Evolutionary conservation across 2,329 filamentous ascomycete genomes (phyloP), one percentile per base, ranked within the genome.

Genomic region (Aspergillus sp.): DNA sequence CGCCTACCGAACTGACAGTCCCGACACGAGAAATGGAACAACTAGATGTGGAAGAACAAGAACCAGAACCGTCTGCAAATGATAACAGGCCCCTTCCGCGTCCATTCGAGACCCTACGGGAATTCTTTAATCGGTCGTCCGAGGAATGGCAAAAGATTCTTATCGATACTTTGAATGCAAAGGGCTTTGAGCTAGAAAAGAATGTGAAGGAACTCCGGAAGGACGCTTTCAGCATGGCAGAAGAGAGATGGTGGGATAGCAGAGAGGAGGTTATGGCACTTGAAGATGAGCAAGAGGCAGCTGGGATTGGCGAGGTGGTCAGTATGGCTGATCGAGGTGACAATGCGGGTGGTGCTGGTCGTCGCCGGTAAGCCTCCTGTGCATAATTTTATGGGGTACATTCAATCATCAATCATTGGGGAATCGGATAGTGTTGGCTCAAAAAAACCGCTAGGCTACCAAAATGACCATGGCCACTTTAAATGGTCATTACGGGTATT

Each of bases 181-280:
- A 82, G 65, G 79, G 79, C 32, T 73, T 81, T 40, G 57, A 54
- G 1, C 55, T 58, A 2, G 67, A 81, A 36, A 77, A 88, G 53
- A 76, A 81, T 0, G 74, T 94, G 61, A 98, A 98, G 74, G 93
- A 97, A 72, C 82, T 97, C 59, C 89, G 94, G 66, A 85, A 90
- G 59, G 83, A 82, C 63, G 93, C 89, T 1, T 98, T 96, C 65
- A 85, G 88, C 62, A 77, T 88, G 53, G 90, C 90, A 36, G 93
- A 98, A 68, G 86, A 90, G 71, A 95, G 94, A 67, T 98, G 93
- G 93, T 98, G 93, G 93, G 93, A 96, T 74, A 89, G 85, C 63
- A 80, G 93, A 58, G 93, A 98, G 72, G 91, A 97, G 71, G 86
- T 98, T 55, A 85, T 83, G 45, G 85, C 82, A 5, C 69, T 97